Evolutionary conservation across 176 grass and related monocot species (phyloP).

Genomic region (Hordeum marinum): DNA sequence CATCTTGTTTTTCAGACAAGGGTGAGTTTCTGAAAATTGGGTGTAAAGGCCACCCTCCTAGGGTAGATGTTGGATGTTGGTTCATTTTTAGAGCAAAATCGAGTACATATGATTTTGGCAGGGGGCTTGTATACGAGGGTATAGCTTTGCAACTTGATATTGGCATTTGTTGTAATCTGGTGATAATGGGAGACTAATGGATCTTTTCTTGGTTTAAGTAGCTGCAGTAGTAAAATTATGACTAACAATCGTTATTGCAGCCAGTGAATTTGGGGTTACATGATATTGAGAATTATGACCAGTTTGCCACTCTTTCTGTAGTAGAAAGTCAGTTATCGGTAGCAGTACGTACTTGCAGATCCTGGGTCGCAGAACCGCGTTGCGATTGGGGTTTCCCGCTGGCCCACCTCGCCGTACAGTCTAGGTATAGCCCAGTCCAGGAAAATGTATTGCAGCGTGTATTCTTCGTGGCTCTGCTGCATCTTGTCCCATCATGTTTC

Average conservation of each 20-base stretch:
- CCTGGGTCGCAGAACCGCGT: too few species aligned
- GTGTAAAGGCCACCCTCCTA: constrained; percentile 21
- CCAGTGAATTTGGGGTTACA: neutral
- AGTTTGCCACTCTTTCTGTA: too few species aligned
- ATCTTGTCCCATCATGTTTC: too few species aligned
- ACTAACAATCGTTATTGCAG: neutral
- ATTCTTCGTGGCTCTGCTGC: too few species aligned
- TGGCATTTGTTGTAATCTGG: constrained; percentile 26
- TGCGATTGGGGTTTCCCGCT: too few species aligned
- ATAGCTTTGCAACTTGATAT: constrained; percentile 45
- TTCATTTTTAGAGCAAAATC: constrained; percentile 41
- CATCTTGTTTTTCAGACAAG: neutral
- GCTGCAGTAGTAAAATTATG: neutral
- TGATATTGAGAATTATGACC: too few species aligned
- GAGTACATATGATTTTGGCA: constrained; percentile 81
- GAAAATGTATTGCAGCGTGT: too few species aligned
- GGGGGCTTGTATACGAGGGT: constrained; percentile 59
- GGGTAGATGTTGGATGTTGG: constrained; percentile 29
- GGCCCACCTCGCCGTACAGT: too few species aligned
- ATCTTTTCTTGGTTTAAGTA: neutral
- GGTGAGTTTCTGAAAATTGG: constrained; percentile 31
- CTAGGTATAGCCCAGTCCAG: too few species aligned
- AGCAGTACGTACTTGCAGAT: too few species aligned
- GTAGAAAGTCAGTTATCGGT: too few species aligned
- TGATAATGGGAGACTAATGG: constrained; percentile 27